Base-by-base conservation (phyloP, 2,329 filamentous ascomycete species). In the Dothiorella sarmentorum region DNA sequence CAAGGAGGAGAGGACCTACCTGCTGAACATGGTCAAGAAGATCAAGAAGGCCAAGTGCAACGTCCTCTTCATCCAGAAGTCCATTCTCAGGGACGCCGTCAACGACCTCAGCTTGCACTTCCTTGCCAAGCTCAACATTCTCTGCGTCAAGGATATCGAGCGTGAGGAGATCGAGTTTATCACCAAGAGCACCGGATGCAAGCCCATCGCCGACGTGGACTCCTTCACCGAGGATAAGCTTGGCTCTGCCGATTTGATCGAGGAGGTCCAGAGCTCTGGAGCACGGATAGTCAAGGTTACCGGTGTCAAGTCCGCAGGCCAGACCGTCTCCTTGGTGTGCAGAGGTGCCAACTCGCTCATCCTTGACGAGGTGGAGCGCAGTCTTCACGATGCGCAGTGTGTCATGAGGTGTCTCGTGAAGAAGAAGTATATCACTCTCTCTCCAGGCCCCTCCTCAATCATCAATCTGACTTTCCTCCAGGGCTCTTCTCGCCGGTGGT, bases 11-110 rank as follows among this genome's bases (percentile, higher is more conserved):
- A 90, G 94, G 66, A 90, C 94, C 67, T 99, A 99, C 77, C 85
- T 99, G 64, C 84, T 99, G 60, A 97, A 97, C 81, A 90, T 99
- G 85, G 92, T 95, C 72, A 97, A 99, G 85, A 99, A 97, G 84
- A 99, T 99, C 77, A 97, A 97, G 80, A 99, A 97, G 83, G 92
- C 94, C 66, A 99, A 97, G 82, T 99, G 94, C 80, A 99, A 99
- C 69, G 94, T 99, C 42, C 86, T 97, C 43, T 82, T 99, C 66
- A 97, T 99, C 67, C 94, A 99, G 73, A 99, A 99, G 79, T 97
- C 93, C 13, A 99, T 99, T 67, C 85, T 99, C 60, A 87, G 94
- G 67, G 94, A 99, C 70, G 94, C 94, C 33, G 92, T 99, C 74
- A 99, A 99, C 79, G 94, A 99, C 68, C 83, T 99, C 60, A 96